Evolutionary conservation across 768 basidiomycete genomes (phyloP).

Genomic region (Hypsizygus marmoreus): DNA sequence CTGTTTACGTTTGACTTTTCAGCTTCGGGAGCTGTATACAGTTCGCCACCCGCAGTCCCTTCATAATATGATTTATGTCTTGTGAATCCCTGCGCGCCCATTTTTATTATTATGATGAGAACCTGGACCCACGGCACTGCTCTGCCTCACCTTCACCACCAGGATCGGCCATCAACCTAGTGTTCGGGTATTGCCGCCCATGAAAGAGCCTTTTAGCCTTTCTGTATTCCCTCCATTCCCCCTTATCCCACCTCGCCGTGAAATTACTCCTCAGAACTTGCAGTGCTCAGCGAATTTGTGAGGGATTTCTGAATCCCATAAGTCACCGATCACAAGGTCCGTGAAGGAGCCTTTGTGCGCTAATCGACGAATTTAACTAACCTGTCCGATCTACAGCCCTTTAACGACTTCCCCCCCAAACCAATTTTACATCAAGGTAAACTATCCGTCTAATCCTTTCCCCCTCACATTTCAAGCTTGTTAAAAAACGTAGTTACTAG

Average conservation of each 20-base stretch:
- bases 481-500: no score
- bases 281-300: slow-evolving; percentile 2
- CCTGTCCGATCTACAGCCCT: not conserved
- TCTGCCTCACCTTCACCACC: no score
- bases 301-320: not conserved
- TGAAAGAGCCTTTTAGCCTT: slow-evolving; percentile 13
- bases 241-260: not conserved
- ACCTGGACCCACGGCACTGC: no score
- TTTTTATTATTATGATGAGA: no score
- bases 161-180: slow-evolving; percentile 3
- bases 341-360: not conserved
- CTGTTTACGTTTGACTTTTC: slow-evolving; percentile 5
- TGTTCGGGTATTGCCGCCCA: slow-evolving; percentile 18
- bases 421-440: slow-evolving; percentile 6
- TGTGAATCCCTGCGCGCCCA: no score
- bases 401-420: slow-evolving; percentile 2
- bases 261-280: not conserved
- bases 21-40: no score
- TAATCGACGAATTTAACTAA: not conserved
- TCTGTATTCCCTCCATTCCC: not conserved
- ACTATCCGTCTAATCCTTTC: slow-evolving; percentile 11
- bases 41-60: no score
- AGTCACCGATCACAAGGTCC: slow-evolving; percentile 1
- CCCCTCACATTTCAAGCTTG: no score
- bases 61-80: no score